Evolutionary conservation across 2,329 filamentous ascomycete genomes (phyloP).

Genomic region (Xylariaceae sp.): DNA sequence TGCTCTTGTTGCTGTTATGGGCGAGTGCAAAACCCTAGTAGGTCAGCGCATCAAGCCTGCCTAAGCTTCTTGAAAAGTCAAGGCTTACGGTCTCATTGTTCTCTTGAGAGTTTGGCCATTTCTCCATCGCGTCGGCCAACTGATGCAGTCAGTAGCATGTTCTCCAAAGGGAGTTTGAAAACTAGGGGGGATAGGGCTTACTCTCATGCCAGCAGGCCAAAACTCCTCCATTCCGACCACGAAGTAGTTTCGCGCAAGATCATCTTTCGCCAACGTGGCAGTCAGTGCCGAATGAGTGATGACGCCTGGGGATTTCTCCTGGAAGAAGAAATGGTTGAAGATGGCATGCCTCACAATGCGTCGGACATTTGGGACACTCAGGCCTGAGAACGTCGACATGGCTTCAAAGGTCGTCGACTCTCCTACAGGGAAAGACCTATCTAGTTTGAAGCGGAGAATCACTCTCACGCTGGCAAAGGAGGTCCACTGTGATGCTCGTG

Average conservation of each 20-base stretch:
- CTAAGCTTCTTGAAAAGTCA: neutral
- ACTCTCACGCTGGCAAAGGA: constrained; percentile 19
- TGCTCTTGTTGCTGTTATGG: constrained; percentile 22
- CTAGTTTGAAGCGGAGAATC: constrained; percentile 20
- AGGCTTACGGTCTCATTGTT: constrained; percentile 22
- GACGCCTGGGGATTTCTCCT: constrained; percentile 28
- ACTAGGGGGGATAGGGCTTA: constrained; percentile 12
- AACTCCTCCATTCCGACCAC: constrained; percentile 25
- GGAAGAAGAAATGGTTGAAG: constrained; percentile 30
- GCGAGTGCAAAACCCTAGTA: constrained; percentile 23
- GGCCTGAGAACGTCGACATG: constrained; percentile 14
- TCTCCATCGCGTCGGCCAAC: constrained; percentile 26
- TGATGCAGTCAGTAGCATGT: neutral
- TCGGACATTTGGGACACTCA: constrained; percentile 12
- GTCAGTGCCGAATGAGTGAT: constrained; percentile 28
- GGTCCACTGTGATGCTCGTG: constrained; percentile 16
- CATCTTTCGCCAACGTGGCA: constrained; percentile 18
- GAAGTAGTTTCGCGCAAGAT: constrained; percentile 20
- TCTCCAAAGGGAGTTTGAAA: neutral
- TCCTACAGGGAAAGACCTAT: constrained; percentile 19
- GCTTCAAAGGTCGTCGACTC: constrained; percentile 15
- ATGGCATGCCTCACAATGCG: constrained; percentile 32
- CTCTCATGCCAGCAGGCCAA: constrained; percentile 17
- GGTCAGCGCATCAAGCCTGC: neutral
- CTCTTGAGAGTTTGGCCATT: constrained; percentile 28